phyloP scores from a whole-genome alignment of 1,139 yeast species.

The Trichomonascaceae sp. region DNA sequence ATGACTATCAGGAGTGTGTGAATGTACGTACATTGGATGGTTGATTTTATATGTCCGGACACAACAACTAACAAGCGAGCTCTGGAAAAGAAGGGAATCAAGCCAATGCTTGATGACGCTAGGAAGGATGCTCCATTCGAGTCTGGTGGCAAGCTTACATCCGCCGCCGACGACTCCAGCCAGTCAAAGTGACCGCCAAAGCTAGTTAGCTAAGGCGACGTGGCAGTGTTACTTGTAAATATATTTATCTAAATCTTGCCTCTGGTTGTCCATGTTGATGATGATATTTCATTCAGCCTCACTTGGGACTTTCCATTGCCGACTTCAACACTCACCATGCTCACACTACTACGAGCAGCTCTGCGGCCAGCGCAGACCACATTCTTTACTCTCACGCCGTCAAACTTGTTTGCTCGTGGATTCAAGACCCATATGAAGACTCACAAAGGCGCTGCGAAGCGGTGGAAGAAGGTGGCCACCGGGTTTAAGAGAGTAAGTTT shows the following conservation, averaged over 20 bases:
- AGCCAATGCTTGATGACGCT: conserved; percentile 84
- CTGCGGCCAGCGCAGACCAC: too few relatives aligned
- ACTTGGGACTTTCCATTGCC: too few relatives aligned
- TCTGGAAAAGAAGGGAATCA: conserved; percentile 54
- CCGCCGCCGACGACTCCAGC: too few relatives aligned
- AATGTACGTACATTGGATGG: conserved; percentile 34
- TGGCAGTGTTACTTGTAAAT: too few relatives aligned
- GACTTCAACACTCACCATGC: too few relatives aligned
- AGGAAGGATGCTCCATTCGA: conserved; percentile 85
- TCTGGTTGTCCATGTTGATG: too few relatives aligned
- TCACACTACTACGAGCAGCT: too few relatives aligned
- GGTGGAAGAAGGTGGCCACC: conserved; percentile 61
- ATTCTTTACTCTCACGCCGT: too few relatives aligned
- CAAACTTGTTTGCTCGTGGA: conserved; percentile 1
- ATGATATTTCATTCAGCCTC: too few relatives aligned
- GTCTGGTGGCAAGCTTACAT: conserved; percentile 49
- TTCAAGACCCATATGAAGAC: conserved; percentile 32
- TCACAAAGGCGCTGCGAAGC: conserved; percentile 66
- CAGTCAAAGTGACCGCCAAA: too few relatives aligned
- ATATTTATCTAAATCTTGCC: too few relatives aligned
- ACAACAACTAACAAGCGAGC: conserved; percentile 30
- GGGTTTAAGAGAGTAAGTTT: conserved; percentile 35
- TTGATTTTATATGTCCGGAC: neutral
- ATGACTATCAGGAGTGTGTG: conserved; percentile 73
- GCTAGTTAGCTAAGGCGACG: too few relatives aligned